Percentiles rank a stretch among this genome's conserved stretches.
phyloP scores from a whole-genome alignment of 2,329 filamentous ascomycete species.

The Neonectria punicea region DNA sequence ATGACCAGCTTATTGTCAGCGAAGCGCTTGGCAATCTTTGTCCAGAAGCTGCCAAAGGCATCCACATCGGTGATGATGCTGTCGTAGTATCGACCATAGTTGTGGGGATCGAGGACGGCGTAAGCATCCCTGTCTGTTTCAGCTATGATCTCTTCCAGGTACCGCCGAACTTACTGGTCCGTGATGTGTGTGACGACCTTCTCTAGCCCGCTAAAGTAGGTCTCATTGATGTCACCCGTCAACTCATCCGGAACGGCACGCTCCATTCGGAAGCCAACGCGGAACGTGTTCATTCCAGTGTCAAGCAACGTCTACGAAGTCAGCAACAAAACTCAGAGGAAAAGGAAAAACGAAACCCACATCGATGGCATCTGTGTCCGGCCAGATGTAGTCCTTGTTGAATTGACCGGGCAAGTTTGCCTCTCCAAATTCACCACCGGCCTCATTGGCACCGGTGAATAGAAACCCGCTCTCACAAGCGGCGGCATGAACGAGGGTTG shows the following conservation, averaged over 20 bases:
- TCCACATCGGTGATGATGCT: constrained; percentile 62
- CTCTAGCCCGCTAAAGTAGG: constrained; percentile 53
- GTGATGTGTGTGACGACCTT: constrained; percentile 49
- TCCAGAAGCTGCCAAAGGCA: constrained; percentile 68
- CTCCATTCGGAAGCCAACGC: constrained; percentile 67
- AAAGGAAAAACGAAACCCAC: constrained; percentile 35
- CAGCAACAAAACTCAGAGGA: constrained; percentile 9
- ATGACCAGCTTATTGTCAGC: constrained; percentile 65
- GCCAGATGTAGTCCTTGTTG: constrained; percentile 72
- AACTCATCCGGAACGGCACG: constrained; percentile 58
- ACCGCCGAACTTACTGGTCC: constrained; percentile 8
- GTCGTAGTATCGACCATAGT: constrained; percentile 66
- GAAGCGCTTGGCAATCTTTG: constrained; percentile 64
- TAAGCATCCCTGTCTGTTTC: constrained; percentile 53
- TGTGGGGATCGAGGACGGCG: constrained; percentile 69
- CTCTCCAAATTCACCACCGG: constrained; percentile 72
- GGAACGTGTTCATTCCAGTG: constrained; percentile 68
- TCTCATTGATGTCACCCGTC: constrained; percentile 51
- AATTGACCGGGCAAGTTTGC: constrained; percentile 65
- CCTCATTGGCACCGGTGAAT: constrained; percentile 50
- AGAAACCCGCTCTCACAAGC: constrained; percentile 32
- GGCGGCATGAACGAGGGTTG: background rate
- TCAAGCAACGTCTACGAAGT: constrained; percentile 56
- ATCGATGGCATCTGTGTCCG: constrained; percentile 59
- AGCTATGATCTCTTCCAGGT: background rate